These are phyloP conservation scores for Scutellaria baicalensis DNA, from an alignment of 257 asterid genomes.

Conservation along the genomic window DNA sequence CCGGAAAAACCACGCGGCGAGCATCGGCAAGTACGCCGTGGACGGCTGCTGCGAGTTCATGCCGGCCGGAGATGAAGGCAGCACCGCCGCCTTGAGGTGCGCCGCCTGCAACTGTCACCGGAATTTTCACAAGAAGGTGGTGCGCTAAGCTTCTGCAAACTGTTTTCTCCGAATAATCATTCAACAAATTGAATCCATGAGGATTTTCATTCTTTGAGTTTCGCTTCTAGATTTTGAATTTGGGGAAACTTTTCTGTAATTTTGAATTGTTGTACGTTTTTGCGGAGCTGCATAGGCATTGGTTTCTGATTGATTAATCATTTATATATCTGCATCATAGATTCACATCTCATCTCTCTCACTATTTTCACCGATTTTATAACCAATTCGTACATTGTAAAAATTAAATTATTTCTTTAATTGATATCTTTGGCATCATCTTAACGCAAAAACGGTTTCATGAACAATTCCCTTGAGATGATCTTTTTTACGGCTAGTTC, in stretches of 20 bases:
- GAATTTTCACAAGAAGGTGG: conserved; percentile 56
- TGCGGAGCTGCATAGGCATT: background rate
- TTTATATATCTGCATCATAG: too few relatives aligned
- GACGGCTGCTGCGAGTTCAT: conserved; percentile 77
- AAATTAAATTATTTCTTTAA: too few relatives aligned
- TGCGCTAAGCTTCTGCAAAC: conserved; percentile 13
- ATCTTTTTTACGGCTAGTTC: too few relatives aligned
- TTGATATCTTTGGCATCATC: too few relatives aligned
- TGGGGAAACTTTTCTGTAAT: background rate
- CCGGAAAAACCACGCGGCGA: conserved; percentile 73
- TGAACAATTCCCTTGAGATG: too few relatives aligned
- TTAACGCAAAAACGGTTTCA: too few relatives aligned
- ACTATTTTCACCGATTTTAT: too few relatives aligned
- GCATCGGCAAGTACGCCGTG: conserved; percentile 57
- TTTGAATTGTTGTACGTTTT: background rate
- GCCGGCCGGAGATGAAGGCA: conserved; percentile 62
- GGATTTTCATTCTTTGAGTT: background rate
- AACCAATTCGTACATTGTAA: too few relatives aligned
- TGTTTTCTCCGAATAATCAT: background rate
- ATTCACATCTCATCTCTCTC: too few relatives aligned
- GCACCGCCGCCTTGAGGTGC: conserved; percentile 38
- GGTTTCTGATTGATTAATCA: too few relatives aligned
- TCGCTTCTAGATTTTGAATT: background rate
- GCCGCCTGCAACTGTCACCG: conserved; percentile 75
- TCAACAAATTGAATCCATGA: background rate